Percentiles rank a stretch among this genome's conserved stretches.
Conservation (phyloP, 345 rosid species). For the Eucalyptus camaldulensis region DNA sequence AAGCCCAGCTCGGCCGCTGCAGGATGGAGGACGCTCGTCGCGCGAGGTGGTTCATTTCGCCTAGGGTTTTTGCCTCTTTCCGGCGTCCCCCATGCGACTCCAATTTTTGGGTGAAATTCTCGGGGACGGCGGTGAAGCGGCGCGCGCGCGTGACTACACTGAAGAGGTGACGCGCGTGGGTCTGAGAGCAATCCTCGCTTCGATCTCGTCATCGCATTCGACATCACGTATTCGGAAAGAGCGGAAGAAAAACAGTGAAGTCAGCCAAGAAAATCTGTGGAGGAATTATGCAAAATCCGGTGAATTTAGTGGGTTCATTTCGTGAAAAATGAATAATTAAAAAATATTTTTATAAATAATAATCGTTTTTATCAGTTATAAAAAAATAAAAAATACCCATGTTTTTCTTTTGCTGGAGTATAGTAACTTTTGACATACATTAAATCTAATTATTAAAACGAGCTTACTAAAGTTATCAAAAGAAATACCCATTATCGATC, state of each 20-base stretch:
- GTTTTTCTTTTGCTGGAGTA: background rate
- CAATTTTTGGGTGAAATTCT: background rate
- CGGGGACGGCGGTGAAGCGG: background rate
- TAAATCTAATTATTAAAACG: no score
- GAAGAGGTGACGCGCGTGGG: background rate
- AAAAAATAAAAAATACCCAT: background rate
- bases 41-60: conserved; percentile 8
- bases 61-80: background rate
- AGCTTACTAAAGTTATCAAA: background rate
- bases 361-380: no score
- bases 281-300: background rate
- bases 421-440: background rate
- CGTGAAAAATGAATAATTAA: no score
- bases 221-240: background rate
- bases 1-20: conserved; percentile 8
- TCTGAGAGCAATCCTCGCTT: background rate
- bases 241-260: background rate
- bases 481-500: background rate
- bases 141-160: background rate
- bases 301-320: background rate
- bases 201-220: background rate
- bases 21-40: background rate
- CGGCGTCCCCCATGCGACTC: background rate
- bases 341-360: no score
- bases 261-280: background rate